Evolutionary conservation across 306 rosid species (phyloP).

Genomic region (Echinosophora koreensis): DNA sequence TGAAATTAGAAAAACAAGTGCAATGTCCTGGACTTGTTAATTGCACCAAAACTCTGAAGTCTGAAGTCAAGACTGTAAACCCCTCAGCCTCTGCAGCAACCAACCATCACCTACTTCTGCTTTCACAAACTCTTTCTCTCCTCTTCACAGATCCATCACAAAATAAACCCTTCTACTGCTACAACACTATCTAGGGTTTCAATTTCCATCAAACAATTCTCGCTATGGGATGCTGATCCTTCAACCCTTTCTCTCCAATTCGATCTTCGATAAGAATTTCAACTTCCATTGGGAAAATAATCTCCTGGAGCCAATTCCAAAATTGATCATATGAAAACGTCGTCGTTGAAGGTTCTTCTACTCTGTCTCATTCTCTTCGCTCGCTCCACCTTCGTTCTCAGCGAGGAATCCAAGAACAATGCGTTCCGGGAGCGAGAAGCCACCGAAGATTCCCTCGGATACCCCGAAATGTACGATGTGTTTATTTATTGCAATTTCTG

Average conservation of each 20-base stretch:
- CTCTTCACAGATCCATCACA: background rate
- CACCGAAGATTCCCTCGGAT: slow-evolving; percentile 80
- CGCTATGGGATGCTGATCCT: background rate
- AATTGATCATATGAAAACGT: slow-evolving; percentile 66
- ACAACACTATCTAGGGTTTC: slow-evolving; percentile 53
- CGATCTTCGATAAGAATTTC: background rate
- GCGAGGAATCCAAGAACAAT: slow-evolving; percentile 66
- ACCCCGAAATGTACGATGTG: slow-evolving; percentile 74
- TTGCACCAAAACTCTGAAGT: too few relatives aligned
- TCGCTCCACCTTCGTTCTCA: slow-evolving; percentile 52
- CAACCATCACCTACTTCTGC: too few relatives aligned
- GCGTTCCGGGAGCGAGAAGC: slow-evolving; percentile 90
- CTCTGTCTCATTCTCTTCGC: slow-evolving; percentile 57
- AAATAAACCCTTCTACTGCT: slow-evolving; percentile 40
- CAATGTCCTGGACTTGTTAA: too few relatives aligned
- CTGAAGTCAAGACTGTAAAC: background rate
- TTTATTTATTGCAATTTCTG: background rate
- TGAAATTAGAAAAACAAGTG: too few relatives aligned
- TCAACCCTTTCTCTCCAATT: background rate
- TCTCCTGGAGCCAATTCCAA: slow-evolving; percentile 27
- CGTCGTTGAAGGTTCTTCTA: slow-evolving; percentile 46
- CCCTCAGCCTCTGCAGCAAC: background rate
- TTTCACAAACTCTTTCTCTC: too few relatives aligned
- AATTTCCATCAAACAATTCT: background rate
- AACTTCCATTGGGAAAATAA: background rate